Evolutionary conservation across 768 basidiomycete species (phyloP).

Genomic region (Strobilomyces dryophilus): DNA sequence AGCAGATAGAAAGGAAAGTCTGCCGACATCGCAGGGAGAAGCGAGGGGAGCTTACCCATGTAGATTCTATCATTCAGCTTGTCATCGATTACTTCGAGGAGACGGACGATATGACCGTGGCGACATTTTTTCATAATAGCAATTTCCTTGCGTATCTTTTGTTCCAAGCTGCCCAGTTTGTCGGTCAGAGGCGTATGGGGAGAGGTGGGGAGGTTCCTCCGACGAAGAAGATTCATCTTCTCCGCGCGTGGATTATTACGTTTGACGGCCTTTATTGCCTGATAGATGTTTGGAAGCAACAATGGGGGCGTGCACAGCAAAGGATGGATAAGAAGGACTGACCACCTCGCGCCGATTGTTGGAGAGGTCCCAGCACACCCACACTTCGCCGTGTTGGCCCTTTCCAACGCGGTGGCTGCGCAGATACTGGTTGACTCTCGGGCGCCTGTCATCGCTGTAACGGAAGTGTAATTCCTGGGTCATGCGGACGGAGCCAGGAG

Average conservation of each 20-base stretch:
- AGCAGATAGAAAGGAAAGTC: conserved; percentile 18
- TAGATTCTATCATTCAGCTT: conserved; percentile 83
- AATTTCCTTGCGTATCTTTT: conserved; percentile 88
- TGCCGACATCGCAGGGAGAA: conserved; percentile 10
- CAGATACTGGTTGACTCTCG: conserved; percentile 82
- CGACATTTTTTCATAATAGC: conserved; percentile 98
- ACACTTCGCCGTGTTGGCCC: conserved; percentile 91
- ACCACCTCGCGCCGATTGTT: conserved; percentile 46
- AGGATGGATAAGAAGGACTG: conserved; percentile 22
- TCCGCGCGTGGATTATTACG: conserved; percentile 69
- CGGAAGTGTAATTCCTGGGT: conserved; percentile 41
- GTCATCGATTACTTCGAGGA: conserved; percentile 96
- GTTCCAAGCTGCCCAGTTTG: conserved; percentile 66
- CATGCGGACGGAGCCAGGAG: conserved; percentile 45
- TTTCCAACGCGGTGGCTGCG: conserved; percentile 73
- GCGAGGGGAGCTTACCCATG: conserved; percentile 66
- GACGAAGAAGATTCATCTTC: conserved; percentile 52
- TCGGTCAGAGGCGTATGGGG: conserved; percentile 58
- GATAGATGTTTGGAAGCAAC: conserved; percentile 8
- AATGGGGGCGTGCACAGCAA: conserved; percentile 3
- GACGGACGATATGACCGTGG: conserved; percentile 84
- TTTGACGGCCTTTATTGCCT: conserved; percentile 80
- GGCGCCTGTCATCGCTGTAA: conserved; percentile 37
- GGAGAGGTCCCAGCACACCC: conserved; percentile 57
- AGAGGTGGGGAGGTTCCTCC: conserved; percentile 41